Base-by-base conservation (phyloP, 2,329 filamentous ascomycete species). In the Ascochyta lentis region DNA sequence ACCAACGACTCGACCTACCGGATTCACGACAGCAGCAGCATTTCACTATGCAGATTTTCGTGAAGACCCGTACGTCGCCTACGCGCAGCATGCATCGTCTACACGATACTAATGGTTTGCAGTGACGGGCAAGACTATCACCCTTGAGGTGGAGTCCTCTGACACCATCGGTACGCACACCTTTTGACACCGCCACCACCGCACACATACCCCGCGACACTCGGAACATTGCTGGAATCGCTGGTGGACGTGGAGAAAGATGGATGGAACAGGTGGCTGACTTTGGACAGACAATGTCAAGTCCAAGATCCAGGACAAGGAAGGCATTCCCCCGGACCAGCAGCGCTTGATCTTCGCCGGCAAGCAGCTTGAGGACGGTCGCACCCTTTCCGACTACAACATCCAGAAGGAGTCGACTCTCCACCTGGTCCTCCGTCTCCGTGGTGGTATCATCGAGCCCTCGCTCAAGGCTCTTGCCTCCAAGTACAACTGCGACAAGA, bases 401-500 rank as follows among this genome's bases (percentile, higher is more conserved):
- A 97, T 98, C 83, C 93, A 97, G 86, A 97, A 97, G 90, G 94
- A 98, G 86, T 97, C 94, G 55, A 98, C 94, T 69, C 93, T 98
- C 75, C 94, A 98, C 85, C 83, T 98, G 78, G 94, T 98, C 79
- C 93, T 98, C 82, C 93, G 94, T 85, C 93, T 98, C 75, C 93
- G 94, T 86, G 94, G 94, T 86, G 94, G 94, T 86, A 94, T 98
- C 86, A 97, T 74, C 47, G 94, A 98, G 88, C 95, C 95, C 75
- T 97, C 93, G 76, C 89, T 98, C 76, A 98, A 98, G 89, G 94
- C 92, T 72, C 89, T 98, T 67, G 94, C 94, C 78, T 93, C 89
- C 86, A 97, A 97, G 88, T 98, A 96, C 89, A 98, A 99, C 90
- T 98, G 94, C 90, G 95, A 98, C 73, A 97, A 97, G 90, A 94